A percentile compares a stretch with the other conserved stretches of the same genome.
Conservation (phyloP, 192 early-diverging fungal genomes). For the Backusella australiensis region DNA sequence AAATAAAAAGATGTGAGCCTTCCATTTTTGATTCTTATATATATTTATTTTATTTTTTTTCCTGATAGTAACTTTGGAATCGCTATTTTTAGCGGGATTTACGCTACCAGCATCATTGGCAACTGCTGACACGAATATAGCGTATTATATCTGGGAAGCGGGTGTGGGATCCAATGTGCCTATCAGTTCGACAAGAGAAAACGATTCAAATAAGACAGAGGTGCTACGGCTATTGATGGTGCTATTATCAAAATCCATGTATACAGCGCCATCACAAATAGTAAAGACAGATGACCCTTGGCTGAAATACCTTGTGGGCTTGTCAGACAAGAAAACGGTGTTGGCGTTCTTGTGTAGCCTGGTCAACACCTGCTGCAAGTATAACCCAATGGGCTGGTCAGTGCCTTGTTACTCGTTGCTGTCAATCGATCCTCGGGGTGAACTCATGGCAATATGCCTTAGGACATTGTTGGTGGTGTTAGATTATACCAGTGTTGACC, state of each 20-base stretch:
- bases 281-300: conserved; percentile 53
- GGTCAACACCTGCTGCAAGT: conserved; percentile 77
- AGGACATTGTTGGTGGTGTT: conserved; percentile 65
- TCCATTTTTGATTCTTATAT: not conserved
- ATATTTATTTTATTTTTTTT: not conserved
- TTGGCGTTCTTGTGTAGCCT: conserved; percentile 83
- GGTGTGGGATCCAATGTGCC: conserved; percentile 72
- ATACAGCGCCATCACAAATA: conserved; percentile 53
- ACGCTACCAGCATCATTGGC: conserved; percentile 59
- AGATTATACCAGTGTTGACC: conserved; percentile 51
- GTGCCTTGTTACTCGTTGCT: conserved; percentile 85
- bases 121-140: conserved; percentile 35
- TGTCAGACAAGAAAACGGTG: conserved; percentile 64
- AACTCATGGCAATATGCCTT: conserved; percentile 64
- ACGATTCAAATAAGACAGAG: conserved; percentile 71
- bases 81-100: conserved; percentile 69
- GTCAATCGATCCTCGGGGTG: conserved; percentile 69
- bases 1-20: conserved; percentile 3
- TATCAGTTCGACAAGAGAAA: conserved; percentile 64
- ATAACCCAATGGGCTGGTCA: conserved; percentile 80
- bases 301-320: conserved; percentile 48
- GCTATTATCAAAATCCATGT: conserved; percentile 80
- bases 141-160: conserved; percentile 75
- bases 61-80: conserved; percentile 30
- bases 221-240: conserved; percentile 74